Evolutionary conservation across 768 basidiomycete species (phyloP).

Genomic region (Suillus fuscotomentosus): DNA sequence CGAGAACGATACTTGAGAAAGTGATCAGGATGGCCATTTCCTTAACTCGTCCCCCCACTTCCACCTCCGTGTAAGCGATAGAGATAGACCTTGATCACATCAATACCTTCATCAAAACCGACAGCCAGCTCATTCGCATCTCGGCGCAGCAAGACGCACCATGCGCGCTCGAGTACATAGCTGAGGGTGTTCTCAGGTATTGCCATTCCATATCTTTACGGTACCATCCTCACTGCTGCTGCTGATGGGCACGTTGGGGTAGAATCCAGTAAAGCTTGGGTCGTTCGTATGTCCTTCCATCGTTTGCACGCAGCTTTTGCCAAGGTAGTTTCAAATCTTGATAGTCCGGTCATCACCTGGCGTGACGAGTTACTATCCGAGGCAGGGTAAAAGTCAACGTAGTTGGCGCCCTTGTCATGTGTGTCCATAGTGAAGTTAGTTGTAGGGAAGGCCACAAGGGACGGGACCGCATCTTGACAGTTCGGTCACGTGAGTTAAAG

Average conservation of each 20-base stretch:
- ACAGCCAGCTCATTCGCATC: constrained; percentile 91
- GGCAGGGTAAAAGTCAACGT: constrained; percentile 97
- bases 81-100: constrained; percentile 76
- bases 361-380: constrained; percentile 96
- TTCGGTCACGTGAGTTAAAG: constrained; percentile 80
- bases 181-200: constrained; percentile 97
- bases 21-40: no score
- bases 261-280: constrained; percentile 95
- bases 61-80: neutral
- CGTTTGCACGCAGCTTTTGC: constrained; percentile 96
- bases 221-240: constrained; percentile 97
- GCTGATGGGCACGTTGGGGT: constrained; percentile 89
- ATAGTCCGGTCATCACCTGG: constrained; percentile 97
- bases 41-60: no score
- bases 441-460: constrained; percentile 31
- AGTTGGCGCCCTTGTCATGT: constrained; percentile 98
- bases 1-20: no score
- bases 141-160: constrained; percentile 85
- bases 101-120: constrained; percentile 96
- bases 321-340: constrained; percentile 98
- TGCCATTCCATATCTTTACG: constrained; percentile 96
- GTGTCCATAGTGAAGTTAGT: constrained; percentile 98
- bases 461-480: constrained; percentile 91
- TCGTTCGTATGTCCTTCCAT: constrained; percentile 98
- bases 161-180: constrained; percentile 93